A percentile compares a stretch with the other conserved stretches of the same genome.
Evolutionary conservation across 306 rosid genomes (phyloP).

Genomic region (Geum urbanum): DNA sequence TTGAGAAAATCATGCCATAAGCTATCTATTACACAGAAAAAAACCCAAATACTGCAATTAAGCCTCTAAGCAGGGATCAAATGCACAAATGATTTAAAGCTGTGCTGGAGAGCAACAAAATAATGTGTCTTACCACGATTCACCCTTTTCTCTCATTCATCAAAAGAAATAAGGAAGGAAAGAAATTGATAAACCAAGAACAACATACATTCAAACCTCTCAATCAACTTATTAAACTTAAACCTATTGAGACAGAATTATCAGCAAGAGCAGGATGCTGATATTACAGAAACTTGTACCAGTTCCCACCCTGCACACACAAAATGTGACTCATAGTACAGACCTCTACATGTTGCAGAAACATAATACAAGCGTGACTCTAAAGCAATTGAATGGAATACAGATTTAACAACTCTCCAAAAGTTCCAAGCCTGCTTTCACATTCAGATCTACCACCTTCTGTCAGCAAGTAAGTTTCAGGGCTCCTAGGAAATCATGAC

Average conservation of each 20-base stretch:
- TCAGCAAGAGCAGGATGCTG: not conserved
- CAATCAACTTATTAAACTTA: not conserved
- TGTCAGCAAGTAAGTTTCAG: not conserved
- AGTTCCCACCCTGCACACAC: no score
- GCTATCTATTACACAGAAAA: no score
- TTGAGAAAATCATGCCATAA: no score
- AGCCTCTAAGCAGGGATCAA: no score
- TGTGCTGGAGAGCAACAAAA: no score
- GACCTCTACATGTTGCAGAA: not conserved
- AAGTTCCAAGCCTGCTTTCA: not conserved
- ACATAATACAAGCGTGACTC: not conserved
- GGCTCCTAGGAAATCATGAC: not conserved
- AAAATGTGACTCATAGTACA: not conserved
- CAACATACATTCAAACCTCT: not conserved
- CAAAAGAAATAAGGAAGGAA: not conserved
- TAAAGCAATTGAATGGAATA: not conserved
- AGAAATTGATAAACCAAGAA: not conserved
- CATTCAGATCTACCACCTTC: not conserved
- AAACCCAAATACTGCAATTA: no score
- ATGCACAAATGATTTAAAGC: no score
- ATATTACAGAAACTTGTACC: not conserved
- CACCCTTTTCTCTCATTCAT: not conserved
- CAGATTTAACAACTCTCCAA: not conserved
- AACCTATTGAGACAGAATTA: not conserved
- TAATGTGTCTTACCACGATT: not conserved